Conservation (phyloP, 1,139 yeast genomes). For the Schwanniomyces etchellsii region DNA sequence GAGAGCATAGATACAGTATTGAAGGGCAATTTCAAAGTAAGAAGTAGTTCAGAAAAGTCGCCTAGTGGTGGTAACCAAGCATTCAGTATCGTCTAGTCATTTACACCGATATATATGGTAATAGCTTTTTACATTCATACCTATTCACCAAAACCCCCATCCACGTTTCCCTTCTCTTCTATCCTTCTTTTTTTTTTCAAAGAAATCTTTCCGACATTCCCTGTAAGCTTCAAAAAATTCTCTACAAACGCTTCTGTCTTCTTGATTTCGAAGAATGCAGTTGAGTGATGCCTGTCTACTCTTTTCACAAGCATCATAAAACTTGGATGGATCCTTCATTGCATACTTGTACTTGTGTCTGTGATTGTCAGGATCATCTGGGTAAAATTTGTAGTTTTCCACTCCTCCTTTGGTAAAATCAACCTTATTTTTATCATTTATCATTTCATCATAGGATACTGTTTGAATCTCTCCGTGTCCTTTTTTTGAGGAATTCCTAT, state of each 20-base stretch:
- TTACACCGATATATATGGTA: conserved; percentile 1
- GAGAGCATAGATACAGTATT: conserved; percentile 4
- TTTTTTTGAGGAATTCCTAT: not conserved
- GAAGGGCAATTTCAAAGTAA: conserved; percentile 5
- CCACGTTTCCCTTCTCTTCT: conserved; percentile 37
- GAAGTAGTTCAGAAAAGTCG: conserved; percentile 3
- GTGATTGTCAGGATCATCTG: conserved; percentile 70
- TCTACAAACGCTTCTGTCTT: conserved; percentile 65
- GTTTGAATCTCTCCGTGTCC: not conserved
- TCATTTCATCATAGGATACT: not conserved
- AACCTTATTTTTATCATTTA: conserved; percentile 37
- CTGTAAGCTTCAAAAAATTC: conserved; percentile 89
- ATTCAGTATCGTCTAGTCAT: conserved; percentile 4
- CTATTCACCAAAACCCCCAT: conserved; percentile 37
- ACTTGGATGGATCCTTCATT: conserved; percentile 73
- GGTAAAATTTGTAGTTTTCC: conserved; percentile 65
- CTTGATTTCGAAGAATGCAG: conserved; percentile 74
- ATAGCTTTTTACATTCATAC: not conserved
- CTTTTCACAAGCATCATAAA: conserved; percentile 89
- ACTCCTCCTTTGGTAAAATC: conserved; percentile 53
- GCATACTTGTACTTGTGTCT: conserved; percentile 57
- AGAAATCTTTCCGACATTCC: conserved; percentile 87
- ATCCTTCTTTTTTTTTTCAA: conserved; percentile 34
- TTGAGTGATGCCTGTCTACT: conserved; percentile 80
- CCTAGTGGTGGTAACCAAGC: conserved; percentile 9